phyloP scores from a whole-genome alignment of 2,329 filamentous ascomycete species.

The Rutstroemia sp. region DNA sequence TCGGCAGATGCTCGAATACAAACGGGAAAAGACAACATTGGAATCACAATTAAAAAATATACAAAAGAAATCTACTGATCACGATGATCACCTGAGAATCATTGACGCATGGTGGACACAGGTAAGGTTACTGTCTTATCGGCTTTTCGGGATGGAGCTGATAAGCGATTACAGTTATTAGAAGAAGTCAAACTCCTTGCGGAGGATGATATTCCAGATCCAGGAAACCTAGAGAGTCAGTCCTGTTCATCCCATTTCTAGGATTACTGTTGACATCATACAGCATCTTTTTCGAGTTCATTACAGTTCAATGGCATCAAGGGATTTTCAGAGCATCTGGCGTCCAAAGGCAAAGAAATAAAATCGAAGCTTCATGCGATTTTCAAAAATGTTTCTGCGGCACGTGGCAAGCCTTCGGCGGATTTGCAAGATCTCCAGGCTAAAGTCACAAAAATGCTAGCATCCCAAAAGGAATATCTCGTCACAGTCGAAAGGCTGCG shows the following conservation, averaged over 20 bases:
- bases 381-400: slow-evolving; percentile 47
- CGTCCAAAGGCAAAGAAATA: slow-evolving; percentile 68
- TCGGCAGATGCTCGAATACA: slow-evolving; percentile 97
- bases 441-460: slow-evolving; percentile 67
- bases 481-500: slow-evolving; percentile 68
- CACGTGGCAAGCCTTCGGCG: slow-evolving; percentile 50
- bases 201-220: slow-evolving; percentile 40
- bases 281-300: slow-evolving; percentile 51
- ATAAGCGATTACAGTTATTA: slow-evolving; percentile 40
- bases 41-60: slow-evolving; percentile 77
- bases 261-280: slow-evolving; percentile 19
- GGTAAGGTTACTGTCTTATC: slow-evolving; percentile 43
- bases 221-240: slow-evolving; percentile 25
- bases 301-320: slow-evolving; percentile 55
- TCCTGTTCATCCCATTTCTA: not conserved
- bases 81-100: slow-evolving; percentile 87
- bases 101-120: slow-evolving; percentile 94
- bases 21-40: slow-evolving; percentile 75
- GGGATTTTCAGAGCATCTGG: slow-evolving; percentile 76
- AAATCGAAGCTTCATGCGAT: slow-evolving; percentile 66
- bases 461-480: slow-evolving; percentile 74
- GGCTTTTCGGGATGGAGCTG: not conserved
- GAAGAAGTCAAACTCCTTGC: slow-evolving; percentile 58
- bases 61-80: slow-evolving; percentile 68
- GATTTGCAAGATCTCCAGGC: slow-evolving; percentile 67